Base-by-base conservation (phyloP, 202 grass and related monocot species). In the Zizania palustris region DNA sequence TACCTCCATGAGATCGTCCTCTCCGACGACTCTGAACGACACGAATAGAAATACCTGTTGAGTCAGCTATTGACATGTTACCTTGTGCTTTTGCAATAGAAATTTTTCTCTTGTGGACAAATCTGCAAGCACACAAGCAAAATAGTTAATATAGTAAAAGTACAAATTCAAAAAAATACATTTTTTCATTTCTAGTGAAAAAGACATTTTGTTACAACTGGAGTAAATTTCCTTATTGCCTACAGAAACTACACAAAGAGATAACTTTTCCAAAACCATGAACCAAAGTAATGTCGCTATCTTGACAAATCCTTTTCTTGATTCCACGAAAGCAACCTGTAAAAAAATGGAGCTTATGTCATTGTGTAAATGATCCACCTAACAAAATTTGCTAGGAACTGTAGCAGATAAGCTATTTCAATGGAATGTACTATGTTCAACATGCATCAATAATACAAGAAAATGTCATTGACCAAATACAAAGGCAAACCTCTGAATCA, bases 251-350 rank as follows among this genome's bases (percentile, higher is more conserved):
- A 1, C 12, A 68, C 16, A 44, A 67, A 20, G 35, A 42, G 62
- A 44, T 54, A 36, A 78, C 33, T 60, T 43, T 3, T 65, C 0
- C 21, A 8, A 14, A 48, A 74, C 36, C n/a, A 45, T 36, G 13
- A 53, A 67, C 11, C 5, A 39, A 45, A 69, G 21, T 11, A 63
- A 53, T 61, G 21, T 34, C 18, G 13, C 7, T 81, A 97, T 89
- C 79, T 82, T 86, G 18, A 97, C 86, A 84, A 97, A 97, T 10
- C 93, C 93, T 82, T 91, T 97, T 80, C 93, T 91, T 66, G 90
- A 84, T 82, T 97, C 91, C 65, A 97, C 71, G 72, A 97, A 97
- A 75, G 90, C 93, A 83, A 97, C 86, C 93, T 97, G 79, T 80
- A 28, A 72, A 85, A 57, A 38, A 61, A 61, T 15, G 16, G 11